These are phyloP conservation scores for Acacia concinna DNA, from an alignment of 331 rosid genomes.

Conservation along the genomic window DNA sequence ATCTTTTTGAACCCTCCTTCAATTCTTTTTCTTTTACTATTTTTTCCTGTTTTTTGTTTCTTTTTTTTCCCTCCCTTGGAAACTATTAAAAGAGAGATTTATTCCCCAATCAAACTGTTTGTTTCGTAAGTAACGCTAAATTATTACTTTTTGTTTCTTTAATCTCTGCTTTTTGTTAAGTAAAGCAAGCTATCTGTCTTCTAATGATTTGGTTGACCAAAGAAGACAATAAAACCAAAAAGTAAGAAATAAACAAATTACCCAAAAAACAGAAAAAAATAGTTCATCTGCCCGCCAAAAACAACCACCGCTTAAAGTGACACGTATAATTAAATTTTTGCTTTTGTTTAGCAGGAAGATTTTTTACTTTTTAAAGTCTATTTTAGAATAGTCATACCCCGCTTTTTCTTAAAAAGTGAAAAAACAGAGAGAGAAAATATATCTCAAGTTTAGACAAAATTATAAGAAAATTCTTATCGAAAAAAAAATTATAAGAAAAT, in stretches of 20 bases:
- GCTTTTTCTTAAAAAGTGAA: not conserved
- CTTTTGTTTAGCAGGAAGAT: too few relatives aligned
- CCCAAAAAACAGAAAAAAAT: not conserved
- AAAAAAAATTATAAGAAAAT: not conserved
- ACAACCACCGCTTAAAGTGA: not conserved
- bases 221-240: constrained; percentile 10
- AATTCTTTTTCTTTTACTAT: not conserved
- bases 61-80: not conserved
- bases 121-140: constrained; percentile 24
- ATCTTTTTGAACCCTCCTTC: not conserved
- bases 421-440: not conserved
- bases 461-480: not conserved
- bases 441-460: not conserved
- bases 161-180: constrained; percentile 33
- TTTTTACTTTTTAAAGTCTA: not conserved
- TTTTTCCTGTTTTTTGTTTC: not conserved
- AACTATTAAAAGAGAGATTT: not conserved
- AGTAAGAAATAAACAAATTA: constrained; percentile 26
- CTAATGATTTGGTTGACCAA: constrained; percentile 44
- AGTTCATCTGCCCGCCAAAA: not conserved
- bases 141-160: constrained; percentile 29
- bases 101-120: not conserved
- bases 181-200: constrained; percentile 28
- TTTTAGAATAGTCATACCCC: not conserved
- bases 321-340: not conserved